These are phyloP conservation scores for Chaetomiaceae sp. DNA, from an alignment of 2,329 filamentous ascomycete species.

Conservation along the genomic window DNA sequence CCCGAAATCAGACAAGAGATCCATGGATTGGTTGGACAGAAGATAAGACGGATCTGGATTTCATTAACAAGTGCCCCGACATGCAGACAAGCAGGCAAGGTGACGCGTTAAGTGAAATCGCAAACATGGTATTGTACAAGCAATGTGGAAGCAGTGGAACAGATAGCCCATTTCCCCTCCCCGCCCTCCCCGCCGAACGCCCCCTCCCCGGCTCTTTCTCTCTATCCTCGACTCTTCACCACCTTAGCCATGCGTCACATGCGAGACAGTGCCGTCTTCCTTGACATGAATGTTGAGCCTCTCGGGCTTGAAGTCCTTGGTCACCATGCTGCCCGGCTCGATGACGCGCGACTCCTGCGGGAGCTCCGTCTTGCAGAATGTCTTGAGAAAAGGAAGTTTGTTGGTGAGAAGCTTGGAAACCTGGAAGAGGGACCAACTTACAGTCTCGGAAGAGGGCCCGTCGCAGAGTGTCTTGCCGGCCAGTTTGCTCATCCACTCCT, in stretches of 20 bases:
- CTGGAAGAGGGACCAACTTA: constrained; percentile 30
- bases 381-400: constrained; percentile 35
- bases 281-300: constrained; percentile 56
- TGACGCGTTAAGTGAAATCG: too few relatives aligned
- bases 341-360: constrained; percentile 54
- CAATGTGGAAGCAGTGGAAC: too few relatives aligned
- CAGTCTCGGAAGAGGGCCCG: constrained; percentile 46
- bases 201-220: neutral
- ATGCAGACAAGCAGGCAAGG: too few relatives aligned
- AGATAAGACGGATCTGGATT: too few relatives aligned
- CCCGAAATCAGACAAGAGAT: too few relatives aligned
- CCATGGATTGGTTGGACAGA: too few relatives aligned
- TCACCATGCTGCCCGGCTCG: constrained; percentile 52
- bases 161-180: too few relatives aligned
- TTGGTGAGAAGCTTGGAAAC: neutral
- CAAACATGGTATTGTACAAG: too few relatives aligned
- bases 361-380: constrained; percentile 56
- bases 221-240: constrained; percentile 35
- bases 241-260: constrained; percentile 52
- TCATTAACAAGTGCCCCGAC: too few relatives aligned
- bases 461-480: constrained; percentile 60
- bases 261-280: constrained; percentile 56
- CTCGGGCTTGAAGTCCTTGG: constrained; percentile 50
- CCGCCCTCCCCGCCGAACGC: too few relatives aligned
- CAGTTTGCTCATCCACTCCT: constrained; percentile 58